These are phyloP conservation scores for Voacanga thouarsii DNA, from an alignment of 257 asterid genomes.

Conservation along the genomic window DNA sequence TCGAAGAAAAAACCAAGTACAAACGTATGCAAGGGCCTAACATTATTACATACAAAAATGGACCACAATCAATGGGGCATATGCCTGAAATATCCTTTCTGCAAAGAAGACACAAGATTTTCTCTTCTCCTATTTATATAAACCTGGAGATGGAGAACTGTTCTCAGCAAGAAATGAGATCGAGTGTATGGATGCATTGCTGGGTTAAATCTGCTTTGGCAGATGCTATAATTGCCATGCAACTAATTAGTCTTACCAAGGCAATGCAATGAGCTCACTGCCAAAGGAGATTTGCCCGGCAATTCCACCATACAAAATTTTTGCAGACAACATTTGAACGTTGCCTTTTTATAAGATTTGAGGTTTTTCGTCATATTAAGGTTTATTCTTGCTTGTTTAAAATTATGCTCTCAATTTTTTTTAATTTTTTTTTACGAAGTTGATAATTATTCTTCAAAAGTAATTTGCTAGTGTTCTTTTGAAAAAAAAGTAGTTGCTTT, in stretches of 20 bases:
- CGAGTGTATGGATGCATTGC: conserved; percentile 1
- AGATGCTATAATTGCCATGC: not conserved
- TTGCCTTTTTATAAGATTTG: not conserved
- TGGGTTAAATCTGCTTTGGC: conserved; percentile 9
- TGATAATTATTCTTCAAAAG: no score
- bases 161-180: not conserved
- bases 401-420: no score
- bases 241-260: no score
- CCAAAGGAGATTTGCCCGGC: conserved; percentile 25
- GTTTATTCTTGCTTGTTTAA: no score
- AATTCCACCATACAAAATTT: not conserved
- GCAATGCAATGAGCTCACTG: not conserved
- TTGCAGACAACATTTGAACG: not conserved
- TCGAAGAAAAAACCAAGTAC: not conserved
- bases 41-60: no score
- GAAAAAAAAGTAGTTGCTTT: no score
- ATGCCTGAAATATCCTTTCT: no score
- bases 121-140: not conserved
- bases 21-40: not conserved
- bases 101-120: no score
- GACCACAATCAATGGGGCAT: not conserved
- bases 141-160: not conserved
- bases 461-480: no score
- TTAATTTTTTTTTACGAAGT: no score
- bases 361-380: not conserved